Conservation (phyloP, 306 rosid genomes). For the Rosa multiflora region DNA sequence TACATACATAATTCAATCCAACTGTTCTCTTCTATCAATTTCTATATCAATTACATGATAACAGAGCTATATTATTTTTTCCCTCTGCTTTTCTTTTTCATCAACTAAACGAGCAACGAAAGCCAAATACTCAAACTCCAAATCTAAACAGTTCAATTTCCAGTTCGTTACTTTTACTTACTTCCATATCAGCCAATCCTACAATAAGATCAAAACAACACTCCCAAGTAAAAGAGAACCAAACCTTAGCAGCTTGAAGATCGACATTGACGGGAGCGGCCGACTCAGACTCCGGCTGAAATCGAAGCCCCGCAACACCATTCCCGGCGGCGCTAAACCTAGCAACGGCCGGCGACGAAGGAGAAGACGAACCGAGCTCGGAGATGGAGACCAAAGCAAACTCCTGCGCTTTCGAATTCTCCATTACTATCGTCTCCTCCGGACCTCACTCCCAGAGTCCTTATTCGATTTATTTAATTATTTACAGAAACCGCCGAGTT, state of each 20-base stretch:
- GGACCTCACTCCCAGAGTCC: conserved; percentile 7
- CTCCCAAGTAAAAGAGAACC: conserved; percentile 5
- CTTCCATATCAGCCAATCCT: conserved; percentile 7
- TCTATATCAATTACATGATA: neutral
- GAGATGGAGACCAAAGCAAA: conserved; percentile 54
- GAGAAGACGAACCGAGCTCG: conserved; percentile 51
- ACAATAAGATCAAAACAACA: neutral
- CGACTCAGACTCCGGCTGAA: conserved; percentile 46
- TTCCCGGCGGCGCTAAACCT: conserved; percentile 44
- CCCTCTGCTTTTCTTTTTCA: neutral
- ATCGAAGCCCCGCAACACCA: conserved; percentile 48
- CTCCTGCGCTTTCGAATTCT: conserved; percentile 44
- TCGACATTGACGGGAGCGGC: conserved; percentile 41
- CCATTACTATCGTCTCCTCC: conserved; percentile 41
- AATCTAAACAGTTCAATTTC: neutral
- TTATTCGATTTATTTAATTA: neutral
- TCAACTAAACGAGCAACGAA: neutral
- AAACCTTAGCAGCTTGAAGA: conserved; percentile 65
- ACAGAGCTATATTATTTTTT: neutral
- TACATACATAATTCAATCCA: neutral
- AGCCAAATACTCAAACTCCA: neutral
- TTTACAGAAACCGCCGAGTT: neutral
- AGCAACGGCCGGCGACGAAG: conserved; percentile 60
- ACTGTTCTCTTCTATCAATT: neutral
- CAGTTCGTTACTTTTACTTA: neutral